phyloP scores from a whole-genome alignment of 129 eudicot species.

The Heracleum sosnowskyi region DNA sequence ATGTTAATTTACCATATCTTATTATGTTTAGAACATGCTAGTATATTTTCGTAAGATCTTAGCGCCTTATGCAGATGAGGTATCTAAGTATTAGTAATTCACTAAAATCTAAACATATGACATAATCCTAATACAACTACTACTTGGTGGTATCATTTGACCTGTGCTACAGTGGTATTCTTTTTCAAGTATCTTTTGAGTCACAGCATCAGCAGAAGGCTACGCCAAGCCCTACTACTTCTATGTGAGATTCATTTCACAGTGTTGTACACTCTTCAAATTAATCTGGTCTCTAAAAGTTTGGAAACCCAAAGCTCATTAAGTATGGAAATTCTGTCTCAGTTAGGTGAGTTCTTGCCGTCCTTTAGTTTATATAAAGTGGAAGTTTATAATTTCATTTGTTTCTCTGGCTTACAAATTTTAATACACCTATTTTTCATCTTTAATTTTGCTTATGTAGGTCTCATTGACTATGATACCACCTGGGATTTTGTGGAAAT shows the following conservation, averaged over 20 bases:
- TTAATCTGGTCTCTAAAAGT: conserved; percentile 51
- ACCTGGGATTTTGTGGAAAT: conserved; percentile 83
- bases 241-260: conserved; percentile 96
- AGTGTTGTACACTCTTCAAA: conserved; percentile 77
- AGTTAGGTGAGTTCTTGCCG: conserved; percentile 57
- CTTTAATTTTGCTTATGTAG: conserved; percentile 30
- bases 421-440: conserved; percentile 8
- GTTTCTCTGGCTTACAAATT: neutral
- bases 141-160: conserved; percentile 17
- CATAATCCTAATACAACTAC: neutral
- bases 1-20: conserved; percentile 24
- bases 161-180: conserved; percentile 79
- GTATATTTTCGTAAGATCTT: neutral
- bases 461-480: conserved; percentile 64
- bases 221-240: conserved; percentile 72
- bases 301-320: conserved; percentile 55
- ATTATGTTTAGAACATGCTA: neutral
- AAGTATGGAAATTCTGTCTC: conserved; percentile 63
- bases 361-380: conserved; percentile 4
- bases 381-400: neutral
- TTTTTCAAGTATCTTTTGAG: conserved; percentile 83
- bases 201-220: conserved; percentile 57
- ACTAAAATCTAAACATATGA: neutral
- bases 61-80: neutral
- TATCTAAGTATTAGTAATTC: neutral